These are phyloP conservation scores for Trametes polyzona DNA, from an alignment of 1,284 basidiomycete genomes.

Conservation along the genomic window DNA sequence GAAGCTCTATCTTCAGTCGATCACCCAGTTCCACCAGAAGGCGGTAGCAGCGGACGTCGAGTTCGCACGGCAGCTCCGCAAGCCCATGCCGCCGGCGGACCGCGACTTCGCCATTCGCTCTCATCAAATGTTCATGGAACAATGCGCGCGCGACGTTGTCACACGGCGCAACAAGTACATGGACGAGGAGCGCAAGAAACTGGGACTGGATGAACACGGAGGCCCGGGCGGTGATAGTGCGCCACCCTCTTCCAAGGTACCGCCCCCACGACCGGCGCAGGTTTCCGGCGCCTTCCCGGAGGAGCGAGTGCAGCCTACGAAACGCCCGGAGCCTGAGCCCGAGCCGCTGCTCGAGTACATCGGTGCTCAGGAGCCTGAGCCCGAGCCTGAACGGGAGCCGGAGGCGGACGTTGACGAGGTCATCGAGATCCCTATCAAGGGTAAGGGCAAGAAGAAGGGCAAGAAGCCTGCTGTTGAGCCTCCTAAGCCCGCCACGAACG, in stretches of 20 bases:
- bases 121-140: constrained; percentile 25
- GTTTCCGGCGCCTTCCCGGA: constrained; percentile 26
- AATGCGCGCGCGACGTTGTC: constrained; percentile 25
- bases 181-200: constrained; percentile 17
- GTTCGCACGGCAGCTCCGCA: constrained; percentile 27
- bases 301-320: constrained; percentile 1
- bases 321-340: not conserved
- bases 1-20: constrained; percentile 21
- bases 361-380: constrained; percentile 6
- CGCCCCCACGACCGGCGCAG: not conserved
- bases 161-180: constrained; percentile 13
- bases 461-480: constrained; percentile 18
- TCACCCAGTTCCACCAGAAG: constrained; percentile 28
- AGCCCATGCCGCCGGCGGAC: constrained; percentile 18
- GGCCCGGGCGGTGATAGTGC: constrained; percentile 14
- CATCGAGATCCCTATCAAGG: constrained; percentile 20
- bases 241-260: not conserved
- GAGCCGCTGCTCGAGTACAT: constrained; percentile 11
- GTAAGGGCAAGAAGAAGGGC: constrained; percentile 23
- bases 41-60: constrained; percentile 30
- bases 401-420: constrained; percentile 25
- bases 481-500: constrained; percentile 8
- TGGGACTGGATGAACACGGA: constrained; percentile 4
- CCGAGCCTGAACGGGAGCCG: constrained; percentile 14
- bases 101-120: constrained; percentile 21